A percentile compares a stretch with the other conserved stretches of the same genome.
These are phyloP conservation scores for Clathrus columnatus DNA, from an alignment of 768 basidiomycete species.

Conservation along the genomic window DNA sequence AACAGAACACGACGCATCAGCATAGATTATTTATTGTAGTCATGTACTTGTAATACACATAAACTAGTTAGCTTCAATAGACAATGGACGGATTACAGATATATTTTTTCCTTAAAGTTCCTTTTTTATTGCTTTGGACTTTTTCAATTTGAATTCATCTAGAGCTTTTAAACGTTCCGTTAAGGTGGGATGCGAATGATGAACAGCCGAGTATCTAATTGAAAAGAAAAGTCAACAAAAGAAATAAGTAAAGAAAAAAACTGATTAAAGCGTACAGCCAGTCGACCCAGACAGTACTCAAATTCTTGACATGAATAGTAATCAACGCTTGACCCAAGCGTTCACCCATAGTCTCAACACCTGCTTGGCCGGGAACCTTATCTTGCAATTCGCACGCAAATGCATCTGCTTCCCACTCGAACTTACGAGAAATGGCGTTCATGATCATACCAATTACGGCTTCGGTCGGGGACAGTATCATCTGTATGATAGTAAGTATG, in stretches of 20 bases:
- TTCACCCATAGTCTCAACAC: slow-evolving; percentile 80
- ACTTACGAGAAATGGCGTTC: slow-evolving; percentile 76
- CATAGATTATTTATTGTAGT: background rate
- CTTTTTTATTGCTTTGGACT: background rate
- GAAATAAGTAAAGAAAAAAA: background rate
- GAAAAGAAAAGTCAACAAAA: slow-evolving; percentile 2
- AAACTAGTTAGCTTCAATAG: background rate
- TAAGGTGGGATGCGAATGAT: slow-evolving; percentile 93
- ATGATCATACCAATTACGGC: slow-evolving; percentile 61
- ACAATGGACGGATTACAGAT: background rate
- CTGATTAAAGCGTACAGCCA: slow-evolving; percentile 54
- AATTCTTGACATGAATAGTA: slow-evolving; percentile 82
- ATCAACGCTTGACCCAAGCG: slow-evolving; percentile 76
- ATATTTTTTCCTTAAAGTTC: slow-evolving; percentile 27
- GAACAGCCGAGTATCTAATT: slow-evolving; percentile 81
- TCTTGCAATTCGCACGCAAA: slow-evolving; percentile 72
- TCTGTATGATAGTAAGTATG: slow-evolving; percentile 30
- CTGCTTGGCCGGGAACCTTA: slow-evolving; percentile 25
- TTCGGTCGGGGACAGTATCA: slow-evolving; percentile 76
- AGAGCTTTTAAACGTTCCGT: slow-evolving; percentile 81
- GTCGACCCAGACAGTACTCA: slow-evolving; percentile 91
- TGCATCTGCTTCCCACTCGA: slow-evolving; percentile 89
- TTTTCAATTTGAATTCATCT: slow-evolving; percentile 46
- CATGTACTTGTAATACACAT: background rate
- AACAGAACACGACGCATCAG: background rate